Evolutionary conservation across 495 filamentous ascomycete genomes (phyloP).

Genomic region (Penicillium roqueforti): DNA sequence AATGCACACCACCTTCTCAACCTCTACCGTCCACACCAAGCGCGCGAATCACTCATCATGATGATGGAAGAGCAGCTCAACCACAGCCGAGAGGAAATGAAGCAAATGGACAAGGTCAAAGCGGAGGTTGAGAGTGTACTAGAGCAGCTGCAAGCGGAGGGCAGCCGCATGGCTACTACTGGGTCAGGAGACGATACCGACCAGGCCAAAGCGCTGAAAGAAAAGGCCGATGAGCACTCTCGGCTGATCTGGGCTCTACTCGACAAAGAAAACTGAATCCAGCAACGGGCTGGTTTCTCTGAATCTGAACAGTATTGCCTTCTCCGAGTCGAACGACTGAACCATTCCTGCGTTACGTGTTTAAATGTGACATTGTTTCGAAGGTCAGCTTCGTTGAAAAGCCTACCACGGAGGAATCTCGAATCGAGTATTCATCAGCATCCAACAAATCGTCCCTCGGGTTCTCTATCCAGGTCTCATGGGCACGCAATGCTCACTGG

Average conservation of each 20-base stretch:
- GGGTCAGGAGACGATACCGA: constrained; percentile 2
- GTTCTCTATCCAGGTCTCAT: not conserved
- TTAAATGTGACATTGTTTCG: not conserved
- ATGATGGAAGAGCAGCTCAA: constrained; percentile 90
- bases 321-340: not conserved
- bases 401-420: not conserved
- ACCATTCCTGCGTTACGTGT: not conserved
- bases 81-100: constrained; percentile 68
- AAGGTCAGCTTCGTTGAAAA: not conserved
- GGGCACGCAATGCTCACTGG: not conserved
- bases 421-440: too few relatives aligned
- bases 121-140: constrained; percentile 68
- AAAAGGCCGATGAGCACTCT: constrained; percentile 24
- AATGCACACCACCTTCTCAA: constrained; percentile 92
- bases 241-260: constrained; percentile 39
- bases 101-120: constrained; percentile 66
- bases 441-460: too few relatives aligned
- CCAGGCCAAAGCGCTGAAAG: constrained; percentile 5
- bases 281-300: not conserved
- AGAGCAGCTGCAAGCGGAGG: constrained; percentile 54
- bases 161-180: constrained; percentile 15
- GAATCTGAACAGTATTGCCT: not conserved
- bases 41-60: constrained; percentile 79
- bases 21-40: constrained; percentile 93
- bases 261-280: constrained; percentile 24